Base-by-base conservation (phyloP, 257 asterid species). In the Penstemon newberryi region DNA sequence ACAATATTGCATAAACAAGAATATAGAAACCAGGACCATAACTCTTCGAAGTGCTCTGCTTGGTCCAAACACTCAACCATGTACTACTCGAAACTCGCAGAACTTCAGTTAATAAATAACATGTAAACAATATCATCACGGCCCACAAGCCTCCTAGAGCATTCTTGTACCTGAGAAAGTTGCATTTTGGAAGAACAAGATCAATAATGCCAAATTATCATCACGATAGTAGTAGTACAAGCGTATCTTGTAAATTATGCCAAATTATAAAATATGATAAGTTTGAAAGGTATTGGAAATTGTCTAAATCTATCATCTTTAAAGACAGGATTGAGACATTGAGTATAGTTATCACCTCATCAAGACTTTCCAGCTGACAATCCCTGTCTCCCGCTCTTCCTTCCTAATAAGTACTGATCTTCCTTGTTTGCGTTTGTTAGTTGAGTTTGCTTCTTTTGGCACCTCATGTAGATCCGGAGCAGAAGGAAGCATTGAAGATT, bases 41-140 rank as follows among this genome's bases (percentile, higher is more conserved):
- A 75, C 66, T 70, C 62, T 58, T 75, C 15, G 82, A 67, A 65
- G 86, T 78, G 78, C 94, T 84, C 75, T 83, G 85, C 70, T 88
- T 84, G 13, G 98, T 90, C 98, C 98, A 93, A 47, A 82, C 74
- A 77, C 98, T 87, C 82, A 93, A 72, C 98, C 96, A 90, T 3
- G 95, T 86, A 88, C 98, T 93, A 71, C 98, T 88, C 58, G 86
- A 78, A 67, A 90, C 87, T 75, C 98, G 82, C 56, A 93, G 85
- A 73, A 73, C 77, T 83, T 93, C 98, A 58, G 91, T 86, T 51
- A 79, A 60, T 61, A 67, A 73, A 70, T 93, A 93, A 77, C 96
- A 88, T 7, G 70, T 46, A 58, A 88, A 86, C 75, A 86, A 64
- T 78, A 90, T 70, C 72, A 84, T 77, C 54, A 88, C 96, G 4